These are phyloP conservation scores for Luffa aegyptiaca DNA, from an alignment of 306 rosid species.

Conservation along the genomic window DNA sequence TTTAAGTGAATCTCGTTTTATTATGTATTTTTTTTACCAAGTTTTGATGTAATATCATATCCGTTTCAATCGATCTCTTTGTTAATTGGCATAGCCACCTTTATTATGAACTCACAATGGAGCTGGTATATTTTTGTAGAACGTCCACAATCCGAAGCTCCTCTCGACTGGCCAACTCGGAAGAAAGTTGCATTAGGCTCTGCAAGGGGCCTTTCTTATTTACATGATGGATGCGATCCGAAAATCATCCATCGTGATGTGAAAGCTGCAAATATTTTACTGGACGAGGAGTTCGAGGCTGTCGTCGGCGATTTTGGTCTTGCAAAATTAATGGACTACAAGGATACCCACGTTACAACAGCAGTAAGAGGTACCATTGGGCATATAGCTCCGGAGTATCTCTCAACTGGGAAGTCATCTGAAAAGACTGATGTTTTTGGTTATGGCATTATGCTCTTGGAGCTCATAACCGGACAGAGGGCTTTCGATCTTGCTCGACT, in stretches of 20 bases:
- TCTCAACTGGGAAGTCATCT: constrained; percentile 16
- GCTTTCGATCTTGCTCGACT: constrained; percentile 20
- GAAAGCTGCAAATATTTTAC: constrained; percentile 17
- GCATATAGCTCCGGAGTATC: constrained; percentile 19
- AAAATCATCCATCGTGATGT: constrained; percentile 20
- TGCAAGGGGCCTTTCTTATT: constrained; percentile 15
- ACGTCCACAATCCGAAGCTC: constrained; percentile 13
- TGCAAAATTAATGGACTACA: constrained; percentile 16
- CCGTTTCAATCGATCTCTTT: background rate
- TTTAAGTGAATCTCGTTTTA: background rate
- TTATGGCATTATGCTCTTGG: constrained; percentile 17
- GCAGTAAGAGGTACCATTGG: constrained; percentile 16
- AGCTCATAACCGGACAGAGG: constrained; percentile 15
- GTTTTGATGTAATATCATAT: background rate
- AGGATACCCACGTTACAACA: constrained; percentile 16
- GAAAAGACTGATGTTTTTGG: constrained; percentile 21
- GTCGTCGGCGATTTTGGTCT: constrained; percentile 15
- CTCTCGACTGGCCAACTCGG: constrained; percentile 15
- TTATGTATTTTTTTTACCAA: background rate
- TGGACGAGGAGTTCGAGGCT: constrained; percentile 19
- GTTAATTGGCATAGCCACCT: background rate
- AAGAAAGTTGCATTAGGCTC: constrained; percentile 18
- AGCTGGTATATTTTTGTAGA: background rate
- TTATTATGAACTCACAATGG: background rate
- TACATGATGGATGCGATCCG: constrained; percentile 14